Evolutionary conservation across 2,329 filamentous ascomycete genomes (phyloP).

Genomic region (Piedraia hortae): DNA sequence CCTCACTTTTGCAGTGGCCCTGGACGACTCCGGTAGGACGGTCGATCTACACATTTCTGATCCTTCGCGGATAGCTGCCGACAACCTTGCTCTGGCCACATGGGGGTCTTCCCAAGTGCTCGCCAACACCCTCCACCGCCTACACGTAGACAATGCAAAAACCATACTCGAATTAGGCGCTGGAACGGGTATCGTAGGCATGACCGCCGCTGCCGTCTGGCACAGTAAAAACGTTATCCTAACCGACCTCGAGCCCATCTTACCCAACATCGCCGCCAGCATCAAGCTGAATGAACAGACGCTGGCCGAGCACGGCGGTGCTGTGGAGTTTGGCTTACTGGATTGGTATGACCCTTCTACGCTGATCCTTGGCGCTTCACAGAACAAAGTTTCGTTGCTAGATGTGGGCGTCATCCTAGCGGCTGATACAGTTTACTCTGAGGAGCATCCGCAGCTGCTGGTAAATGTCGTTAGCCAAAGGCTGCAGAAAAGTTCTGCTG

Average conservation of each 20-base stretch:
- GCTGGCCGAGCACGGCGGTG: conserved; percentile 2
- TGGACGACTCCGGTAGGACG: conserved; percentile 1
- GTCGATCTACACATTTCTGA: conserved; percentile 3
- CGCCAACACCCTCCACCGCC: conserved; percentile 11
- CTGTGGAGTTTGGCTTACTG: conserved; percentile 9
- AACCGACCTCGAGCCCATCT: conserved; percentile 13
- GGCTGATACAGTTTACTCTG: conserved; percentile 17
- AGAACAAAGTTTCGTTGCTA: background rate
- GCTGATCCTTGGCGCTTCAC: background rate
- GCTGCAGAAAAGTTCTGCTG: conserved; percentile 9
- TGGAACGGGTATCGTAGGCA: conserved; percentile 14
- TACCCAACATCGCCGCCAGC: conserved; percentile 12
- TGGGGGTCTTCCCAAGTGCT: conserved; percentile 15
- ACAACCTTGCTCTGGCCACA: conserved; percentile 14
- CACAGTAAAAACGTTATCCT: conserved; percentile 7
- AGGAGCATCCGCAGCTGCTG: conserved; percentile 16
- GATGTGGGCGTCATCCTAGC: conserved; percentile 12
- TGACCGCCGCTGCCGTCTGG: conserved; percentile 13
- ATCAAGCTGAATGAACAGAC: conserved; percentile 10
- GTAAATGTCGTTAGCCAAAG: conserved; percentile 13
- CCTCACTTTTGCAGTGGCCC: conserved; percentile 2
- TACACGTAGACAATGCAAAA: conserved; percentile 4
- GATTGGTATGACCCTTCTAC: conserved; percentile 14
- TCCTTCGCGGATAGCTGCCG: conserved; percentile 5
- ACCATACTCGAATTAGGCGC: conserved; percentile 15